phyloP scores from a whole-genome alignment of 2,329 filamentous ascomycete species.

The Microsporum ferrugineum region DNA sequence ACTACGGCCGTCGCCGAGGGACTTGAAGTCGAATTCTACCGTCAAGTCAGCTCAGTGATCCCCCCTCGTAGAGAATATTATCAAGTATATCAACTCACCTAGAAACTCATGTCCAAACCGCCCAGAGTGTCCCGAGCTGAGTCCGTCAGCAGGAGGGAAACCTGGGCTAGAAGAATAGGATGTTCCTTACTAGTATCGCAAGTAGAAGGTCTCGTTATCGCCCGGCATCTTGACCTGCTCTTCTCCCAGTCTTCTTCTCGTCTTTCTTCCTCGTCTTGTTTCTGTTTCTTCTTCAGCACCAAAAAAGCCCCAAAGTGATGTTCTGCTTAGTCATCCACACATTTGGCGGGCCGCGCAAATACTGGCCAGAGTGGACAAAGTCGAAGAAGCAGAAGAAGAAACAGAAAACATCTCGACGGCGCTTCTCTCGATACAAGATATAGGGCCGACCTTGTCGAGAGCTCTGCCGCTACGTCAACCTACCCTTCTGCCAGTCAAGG shows the following conservation, averaged over 20 bases:
- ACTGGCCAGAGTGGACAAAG: conserved; percentile 30
- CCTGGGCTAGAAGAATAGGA: conserved; percentile 20
- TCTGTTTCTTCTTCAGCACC: not conserved
- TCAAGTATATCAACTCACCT: conserved; percentile 44
- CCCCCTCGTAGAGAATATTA: not conserved
- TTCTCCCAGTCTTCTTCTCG: not conserved
- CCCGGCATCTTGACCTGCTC: conserved; percentile 3
- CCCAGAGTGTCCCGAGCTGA: conserved; percentile 89
- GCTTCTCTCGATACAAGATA: not conserved
- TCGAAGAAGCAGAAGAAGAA: conserved; percentile 12
- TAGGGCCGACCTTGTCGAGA: not conserved
- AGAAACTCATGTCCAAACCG: conserved; percentile 97
- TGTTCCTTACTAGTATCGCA: conserved; percentile 81
- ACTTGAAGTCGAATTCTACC: conserved; percentile 89
- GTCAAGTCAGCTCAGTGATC: conserved; percentile 11
- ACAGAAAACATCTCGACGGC: not conserved
- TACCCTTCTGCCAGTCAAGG: not conserved
- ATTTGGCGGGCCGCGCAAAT: conserved; percentile 12
- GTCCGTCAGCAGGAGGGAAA: conserved; percentile 32
- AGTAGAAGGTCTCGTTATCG: conserved; percentile 74
- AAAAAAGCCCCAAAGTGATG: not conserved
- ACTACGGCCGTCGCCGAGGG: conserved; percentile 82
- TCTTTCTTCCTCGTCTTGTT: not conserved
- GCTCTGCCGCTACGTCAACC: not conserved
- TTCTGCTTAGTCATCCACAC: conserved; percentile 37